Base-by-base conservation (phyloP, 768 basidiomycete species). In the Steccherinum ochraceum region DNA sequence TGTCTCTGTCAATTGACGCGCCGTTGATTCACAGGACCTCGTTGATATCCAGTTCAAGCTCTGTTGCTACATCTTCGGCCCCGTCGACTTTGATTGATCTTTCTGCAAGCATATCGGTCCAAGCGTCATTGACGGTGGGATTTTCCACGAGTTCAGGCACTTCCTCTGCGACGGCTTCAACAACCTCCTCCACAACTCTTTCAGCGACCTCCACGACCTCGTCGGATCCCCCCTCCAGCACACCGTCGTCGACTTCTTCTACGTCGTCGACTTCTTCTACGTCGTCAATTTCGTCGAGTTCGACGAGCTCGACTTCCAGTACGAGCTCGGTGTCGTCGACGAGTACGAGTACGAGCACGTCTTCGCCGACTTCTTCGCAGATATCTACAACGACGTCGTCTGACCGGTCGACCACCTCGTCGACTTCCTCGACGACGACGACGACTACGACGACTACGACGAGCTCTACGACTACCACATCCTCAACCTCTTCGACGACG, bases 391-490 rank as follows among this genome's bases (percentile, higher is more conserved):
- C 41, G 10, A 5, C 10, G 19, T 43, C 41, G 7, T 23, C 16
- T 18, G 16, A 11, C 21, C 18, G 11, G n/a, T 39, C 35, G 35
- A 11, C n/a, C 35, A 39, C 35, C 35, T 39, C 35, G n/a, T 39
- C 35, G n/a, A 39, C 35, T 11, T 39, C 35, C 35, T 11, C n/a
- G 11, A 39, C 35, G n/a, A 11, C 35, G 11, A 39, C 35, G 11
- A 39, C 35, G 11, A n/a, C n/a, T 11, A 39, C 35, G 35, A 11
- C 35, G 11, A 39, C 35, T n/a, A 39, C n/a, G 11, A 39, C n/a
- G 11, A 46, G 45, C 26, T 52, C 50, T 13, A 5, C 43, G 13
- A n/a, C 51, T 3, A 25, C 21, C 27, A 46, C 45, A 43, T 46
- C 45, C 26, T 23, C 51, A 23, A 24, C 45, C 16, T 35, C 25